A percentile compares a stretch with the other conserved stretches of the same genome.
These are phyloP conservation scores for Tremella yokohamensis DNA, from an alignment of 768 basidiomycete species.

Conservation along the genomic window DNA sequence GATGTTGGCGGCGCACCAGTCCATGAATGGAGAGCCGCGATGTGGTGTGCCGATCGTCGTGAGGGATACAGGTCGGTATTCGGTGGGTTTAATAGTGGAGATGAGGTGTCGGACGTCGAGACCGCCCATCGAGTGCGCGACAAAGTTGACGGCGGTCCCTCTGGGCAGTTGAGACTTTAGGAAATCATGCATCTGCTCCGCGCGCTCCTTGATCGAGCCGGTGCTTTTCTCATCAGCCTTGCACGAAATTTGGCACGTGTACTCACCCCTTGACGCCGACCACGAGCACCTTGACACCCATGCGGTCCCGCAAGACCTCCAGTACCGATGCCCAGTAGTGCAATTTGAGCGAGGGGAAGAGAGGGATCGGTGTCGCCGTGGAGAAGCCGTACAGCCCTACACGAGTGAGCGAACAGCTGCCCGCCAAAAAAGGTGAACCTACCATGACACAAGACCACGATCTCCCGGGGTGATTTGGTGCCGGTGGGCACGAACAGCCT, in stretches of 20 bases:
- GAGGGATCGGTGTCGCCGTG: slow-evolving; percentile 69
- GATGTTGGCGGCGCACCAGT: slow-evolving; percentile 95
- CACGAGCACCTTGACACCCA: slow-evolving; percentile 93
- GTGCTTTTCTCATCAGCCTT: slow-evolving; percentile 58
- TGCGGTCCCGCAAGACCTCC: slow-evolving; percentile 67
- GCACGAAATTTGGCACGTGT: neutral
- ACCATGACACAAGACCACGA: slow-evolving; percentile 96
- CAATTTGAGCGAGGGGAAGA: slow-evolving; percentile 76
- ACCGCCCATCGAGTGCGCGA: slow-evolving; percentile 98
- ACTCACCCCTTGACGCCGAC: slow-evolving; percentile 87
- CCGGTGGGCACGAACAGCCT: slow-evolving; percentile 65
- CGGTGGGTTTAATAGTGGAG: slow-evolving; percentile 71
- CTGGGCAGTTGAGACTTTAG: slow-evolving; percentile 61
- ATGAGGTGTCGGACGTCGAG: slow-evolving; percentile 92
- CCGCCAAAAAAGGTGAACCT: slow-evolving; percentile 32
- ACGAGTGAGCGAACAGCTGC: neutral
- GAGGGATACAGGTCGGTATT: slow-evolving; percentile 80
- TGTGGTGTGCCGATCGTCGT: slow-evolving; percentile 91
- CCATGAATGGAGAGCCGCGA: slow-evolving; percentile 96
- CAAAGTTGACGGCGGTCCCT: slow-evolving; percentile 81
- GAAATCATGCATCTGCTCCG: slow-evolving; percentile 68
- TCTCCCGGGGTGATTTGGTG: slow-evolving; percentile 70
- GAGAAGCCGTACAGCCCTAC: slow-evolving; percentile 93
- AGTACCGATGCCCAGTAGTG: slow-evolving; percentile 95
- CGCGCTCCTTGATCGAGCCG: slow-evolving; percentile 79